Evolutionary conservation across 495 filamentous ascomycete genomes (phyloP).

Genomic region (Poronia punctata): DNA sequence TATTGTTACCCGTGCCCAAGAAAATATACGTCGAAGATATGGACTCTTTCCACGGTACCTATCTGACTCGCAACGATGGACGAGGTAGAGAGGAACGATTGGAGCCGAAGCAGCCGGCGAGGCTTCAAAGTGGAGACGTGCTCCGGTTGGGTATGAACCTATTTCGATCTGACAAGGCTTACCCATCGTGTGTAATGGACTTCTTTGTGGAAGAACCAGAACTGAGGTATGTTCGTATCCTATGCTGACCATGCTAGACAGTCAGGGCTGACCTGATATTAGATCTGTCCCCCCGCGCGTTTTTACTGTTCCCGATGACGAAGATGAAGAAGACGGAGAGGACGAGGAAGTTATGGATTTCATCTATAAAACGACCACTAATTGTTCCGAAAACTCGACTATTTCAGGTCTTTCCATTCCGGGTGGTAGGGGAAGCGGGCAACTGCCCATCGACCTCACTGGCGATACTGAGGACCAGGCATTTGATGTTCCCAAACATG

Average conservation of each 20-base stretch:
- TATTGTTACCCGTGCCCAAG: constrained; percentile 24
- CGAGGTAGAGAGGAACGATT: constrained; percentile 9
- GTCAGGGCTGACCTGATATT: background rate
- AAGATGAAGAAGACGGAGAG: constrained; percentile 41
- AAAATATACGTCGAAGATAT: constrained; percentile 39
- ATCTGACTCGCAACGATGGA: constrained; percentile 28
- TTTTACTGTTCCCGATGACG: constrained; percentile 43
- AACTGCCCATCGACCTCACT: too few relatives aligned
- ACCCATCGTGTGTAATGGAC: constrained; percentile 31
- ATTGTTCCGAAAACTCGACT: background rate
- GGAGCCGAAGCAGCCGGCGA: constrained; percentile 5
- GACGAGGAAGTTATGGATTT: constrained; percentile 33
- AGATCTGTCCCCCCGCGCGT: constrained; percentile 7
- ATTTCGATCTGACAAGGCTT: constrained; percentile 29
- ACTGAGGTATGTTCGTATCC: constrained; percentile 1
- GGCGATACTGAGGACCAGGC: too few relatives aligned
- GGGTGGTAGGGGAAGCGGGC: too few relatives aligned
- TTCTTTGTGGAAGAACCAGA: constrained; percentile 7
- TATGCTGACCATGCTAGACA: background rate
- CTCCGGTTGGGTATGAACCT: constrained; percentile 44
- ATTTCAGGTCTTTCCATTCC: too few relatives aligned
- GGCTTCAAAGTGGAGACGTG: constrained; percentile 31
- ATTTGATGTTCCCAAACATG: too few relatives aligned
- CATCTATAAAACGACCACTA: constrained; percentile 22
- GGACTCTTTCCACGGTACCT: constrained; percentile 54